phyloP scores from a whole-genome alignment of 108 stramenopile species.

The Parietichytrium sp. region DNA sequence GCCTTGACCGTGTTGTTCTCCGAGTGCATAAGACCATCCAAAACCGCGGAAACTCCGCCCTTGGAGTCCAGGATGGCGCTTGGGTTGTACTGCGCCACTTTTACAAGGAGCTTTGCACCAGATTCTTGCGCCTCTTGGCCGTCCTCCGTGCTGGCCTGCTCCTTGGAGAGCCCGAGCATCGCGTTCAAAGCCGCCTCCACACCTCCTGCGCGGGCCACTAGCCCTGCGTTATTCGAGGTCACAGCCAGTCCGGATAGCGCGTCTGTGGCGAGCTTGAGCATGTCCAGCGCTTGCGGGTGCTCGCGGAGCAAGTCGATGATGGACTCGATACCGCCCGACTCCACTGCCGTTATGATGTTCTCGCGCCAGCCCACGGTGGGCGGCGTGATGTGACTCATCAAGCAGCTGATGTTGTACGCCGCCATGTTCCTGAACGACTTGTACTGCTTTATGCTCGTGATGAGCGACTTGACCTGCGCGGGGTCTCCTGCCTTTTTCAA shows the following conservation, averaged over 20 bases:
- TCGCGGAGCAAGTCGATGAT: not conserved
- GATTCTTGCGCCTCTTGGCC: not conserved
- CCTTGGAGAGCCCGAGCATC: conserved; percentile 29
- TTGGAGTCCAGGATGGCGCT: conserved; percentile 10
- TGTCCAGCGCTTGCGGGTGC: conserved; percentile 8
- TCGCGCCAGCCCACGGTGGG: conserved; percentile 26
- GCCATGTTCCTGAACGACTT: conserved; percentile 6
- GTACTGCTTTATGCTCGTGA: conserved; percentile 29
- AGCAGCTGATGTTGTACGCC: conserved; percentile 19
- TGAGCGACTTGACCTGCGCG: conserved; percentile 8
- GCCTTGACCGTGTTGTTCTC: not conserved
- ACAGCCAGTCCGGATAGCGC: not conserved
- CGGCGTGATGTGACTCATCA: conserved; percentile 35
- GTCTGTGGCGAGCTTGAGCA: conserved; percentile 17
- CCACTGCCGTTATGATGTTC: conserved; percentile 11
- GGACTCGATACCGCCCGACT: conserved; percentile 34
- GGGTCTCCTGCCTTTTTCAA: conserved; percentile 32
- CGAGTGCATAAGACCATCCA: conserved; percentile 32
- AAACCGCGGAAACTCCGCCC: not conserved
- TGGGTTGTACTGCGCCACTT: conserved; percentile 26
- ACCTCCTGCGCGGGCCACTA: not conserved
- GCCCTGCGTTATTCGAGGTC: conserved; percentile 25
- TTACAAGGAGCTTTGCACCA: conserved; percentile 18
- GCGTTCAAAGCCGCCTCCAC: conserved; percentile 12
- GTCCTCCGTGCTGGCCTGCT: not conserved